phyloP scores from a whole-genome alignment of 2,329 filamentous ascomycete genomes.

The Cladosporium sp. region DNA sequence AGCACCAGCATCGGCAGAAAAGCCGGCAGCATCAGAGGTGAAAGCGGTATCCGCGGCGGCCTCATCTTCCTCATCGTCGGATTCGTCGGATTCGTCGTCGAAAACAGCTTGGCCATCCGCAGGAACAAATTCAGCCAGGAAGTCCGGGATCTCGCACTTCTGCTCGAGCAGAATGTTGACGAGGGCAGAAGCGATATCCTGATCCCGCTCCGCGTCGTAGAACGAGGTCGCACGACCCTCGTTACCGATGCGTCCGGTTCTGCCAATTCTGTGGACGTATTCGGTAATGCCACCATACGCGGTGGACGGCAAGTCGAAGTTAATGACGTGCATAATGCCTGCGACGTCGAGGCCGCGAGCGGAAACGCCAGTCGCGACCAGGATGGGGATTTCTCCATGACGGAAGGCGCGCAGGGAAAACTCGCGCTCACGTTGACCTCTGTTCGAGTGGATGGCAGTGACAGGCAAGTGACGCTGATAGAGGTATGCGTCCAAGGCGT shows the following conservation, averaged over 20 bases:
- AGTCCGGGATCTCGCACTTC: slow-evolving; percentile 72
- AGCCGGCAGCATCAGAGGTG: slow-evolving; percentile 1
- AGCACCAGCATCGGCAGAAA: slow-evolving; percentile 14
- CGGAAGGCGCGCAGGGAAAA: slow-evolving; percentile 71
- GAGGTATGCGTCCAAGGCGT: slow-evolving; percentile 80
- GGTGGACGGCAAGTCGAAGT: slow-evolving; percentile 74
- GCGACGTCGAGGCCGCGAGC: slow-evolving; percentile 84
- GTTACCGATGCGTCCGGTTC: slow-evolving; percentile 89
- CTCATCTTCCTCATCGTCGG: slow-evolving; percentile 35
- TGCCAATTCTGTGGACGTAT: slow-evolving; percentile 91
- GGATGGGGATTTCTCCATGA: slow-evolving; percentile 64
- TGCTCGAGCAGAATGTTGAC: slow-evolving; percentile 78
- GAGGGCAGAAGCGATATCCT: slow-evolving; percentile 64
- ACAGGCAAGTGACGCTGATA: slow-evolving; percentile 74
- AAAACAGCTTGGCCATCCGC: slow-evolving; percentile 45
- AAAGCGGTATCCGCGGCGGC: slow-evolving; percentile 16
- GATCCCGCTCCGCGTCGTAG: slow-evolving; percentile 66
- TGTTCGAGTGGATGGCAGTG: slow-evolving; percentile 81
- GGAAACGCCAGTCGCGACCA: slow-evolving; percentile 80
- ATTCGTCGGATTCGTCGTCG: slow-evolving; percentile 51
- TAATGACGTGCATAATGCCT: slow-evolving; percentile 86
- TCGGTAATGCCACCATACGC: slow-evolving; percentile 84
- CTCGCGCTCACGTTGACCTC: slow-evolving; percentile 86
- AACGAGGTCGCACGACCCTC: slow-evolving; percentile 81
- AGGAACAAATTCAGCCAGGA: slow-evolving; percentile 61